Evolutionary conservation across 2,329 filamentous ascomycete species (phyloP).

Genomic region (Byssochlamys sp.): DNA sequence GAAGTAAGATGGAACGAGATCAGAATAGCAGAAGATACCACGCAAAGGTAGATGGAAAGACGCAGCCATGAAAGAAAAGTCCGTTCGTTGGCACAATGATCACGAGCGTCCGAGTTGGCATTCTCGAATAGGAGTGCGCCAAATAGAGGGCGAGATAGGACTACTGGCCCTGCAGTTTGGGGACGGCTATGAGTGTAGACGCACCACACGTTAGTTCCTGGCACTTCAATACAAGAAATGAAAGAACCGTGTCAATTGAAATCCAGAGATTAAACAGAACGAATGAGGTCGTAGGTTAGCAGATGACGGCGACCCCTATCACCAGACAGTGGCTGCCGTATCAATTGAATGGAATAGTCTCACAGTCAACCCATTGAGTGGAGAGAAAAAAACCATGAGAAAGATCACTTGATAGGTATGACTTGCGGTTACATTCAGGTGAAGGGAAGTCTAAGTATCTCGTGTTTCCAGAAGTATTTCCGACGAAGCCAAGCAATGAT

Average conservation of each 20-base stretch:
- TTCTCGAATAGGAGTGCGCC: slow-evolving; percentile 59
- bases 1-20: slow-evolving; percentile 83
- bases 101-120: slow-evolving; percentile 54
- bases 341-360: not conserved
- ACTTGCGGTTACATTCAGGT: no score
- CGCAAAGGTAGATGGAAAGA: slow-evolving; percentile 77
- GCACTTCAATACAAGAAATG: not conserved
- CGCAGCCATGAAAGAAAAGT: slow-evolving; percentile 86
- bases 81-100: slow-evolving; percentile 58
- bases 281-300: not conserved
- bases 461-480: not conserved
- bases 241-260: not conserved
- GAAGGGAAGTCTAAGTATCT: no score
- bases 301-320: not conserved
- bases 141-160: slow-evolving; percentile 46
- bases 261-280: not conserved
- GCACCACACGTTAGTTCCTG: not conserved
- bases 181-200: slow-evolving; percentile 14
- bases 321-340: no score
- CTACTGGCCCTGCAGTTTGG: slow-evolving; percentile 31
- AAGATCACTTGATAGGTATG: not conserved
- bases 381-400: not conserved
- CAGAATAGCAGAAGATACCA: slow-evolving; percentile 82
- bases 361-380: no score
- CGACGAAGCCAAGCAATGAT: no score